Evolutionary conservation across 805 yeast species (phyloP), one percentile per base, ranked within the genome.

Genomic region (Yueomyces sinensis): DNA sequence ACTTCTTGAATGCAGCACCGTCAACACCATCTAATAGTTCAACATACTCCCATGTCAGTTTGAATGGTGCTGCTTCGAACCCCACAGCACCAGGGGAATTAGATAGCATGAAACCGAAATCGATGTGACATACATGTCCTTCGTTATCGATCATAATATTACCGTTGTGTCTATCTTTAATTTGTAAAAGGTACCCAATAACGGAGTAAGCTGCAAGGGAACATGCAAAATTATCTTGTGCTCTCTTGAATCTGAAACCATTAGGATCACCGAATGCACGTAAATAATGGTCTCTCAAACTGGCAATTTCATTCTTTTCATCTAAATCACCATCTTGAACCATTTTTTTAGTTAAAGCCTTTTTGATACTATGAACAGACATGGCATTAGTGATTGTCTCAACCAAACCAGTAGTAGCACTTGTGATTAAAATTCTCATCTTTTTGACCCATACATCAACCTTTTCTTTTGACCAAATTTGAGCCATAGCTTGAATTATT

Each of bases 41-140:
- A 17, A 89, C 74, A 46, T 91, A 91, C 49, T 91, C 99, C 39
- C 67, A 66, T 0, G 97, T 84, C 14, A 91, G 64, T 54, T 91
- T 91, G 66, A 91, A 91, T 1, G 98, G 96, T 1, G 97, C 95
- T 1, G 95, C 93, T 52, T 91, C 99, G 54, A 91, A 87, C 0
- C 96, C 95, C 37, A 91, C 86, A 32, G 94, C 80, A 3, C 98
- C 98, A 0, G 99, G 99, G 0, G 96, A 79, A 51, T 91, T 89
- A 0, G 95, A 83, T 3, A 89, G 64, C 53, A 89, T 59, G 55
- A 84, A 89, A 0, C 98, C 98, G 62, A 91, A 91, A 59, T 91
- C 98, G 46, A 91, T 91, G 56, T 83, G 94, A 31, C 89, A 76
- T 11, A 91, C 80, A 52, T 91, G 98, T 0, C 98, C 98, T 39